These are phyloP conservation scores for Panicum miliaceum DNA, from an alignment of 176 grass and related monocot species.

Conservation along the genomic window DNA sequence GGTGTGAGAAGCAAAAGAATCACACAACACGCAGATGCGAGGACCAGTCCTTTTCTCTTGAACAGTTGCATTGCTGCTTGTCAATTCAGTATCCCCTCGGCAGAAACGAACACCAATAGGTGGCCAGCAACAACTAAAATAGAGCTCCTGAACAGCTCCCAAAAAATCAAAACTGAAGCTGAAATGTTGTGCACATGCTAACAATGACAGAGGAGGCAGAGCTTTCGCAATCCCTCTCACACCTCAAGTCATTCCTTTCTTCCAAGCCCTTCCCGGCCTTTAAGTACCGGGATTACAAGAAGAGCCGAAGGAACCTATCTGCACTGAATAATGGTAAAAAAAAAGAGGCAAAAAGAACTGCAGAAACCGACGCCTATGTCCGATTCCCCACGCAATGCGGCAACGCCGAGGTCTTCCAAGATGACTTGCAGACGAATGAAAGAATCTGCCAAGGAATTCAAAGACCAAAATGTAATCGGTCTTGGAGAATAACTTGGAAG, in stretches of 20 bases:
- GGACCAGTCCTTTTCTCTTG: slow-evolving; percentile 37
- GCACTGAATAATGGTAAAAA: slow-evolving; percentile 39
- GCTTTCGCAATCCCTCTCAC: slow-evolving; percentile 33
- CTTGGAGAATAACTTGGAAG: slow-evolving; percentile 45
- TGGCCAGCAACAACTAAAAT: slow-evolving; percentile 1
- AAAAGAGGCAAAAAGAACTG: slow-evolving; percentile 28
- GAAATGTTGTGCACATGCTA: not conserved
- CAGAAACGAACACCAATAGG: slow-evolving; percentile 22
- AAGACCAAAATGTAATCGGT: slow-evolving; percentile 28
- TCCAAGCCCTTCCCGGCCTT: slow-evolving; percentile 46
- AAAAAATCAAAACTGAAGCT: not conserved
- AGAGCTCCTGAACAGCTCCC: not conserved
- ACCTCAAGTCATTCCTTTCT: slow-evolving; percentile 66
- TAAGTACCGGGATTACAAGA: slow-evolving; percentile 43
- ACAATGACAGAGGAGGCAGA: slow-evolving; percentile 32
- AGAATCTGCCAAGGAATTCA: slow-evolving; percentile 57
- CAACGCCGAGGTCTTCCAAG: not conserved
- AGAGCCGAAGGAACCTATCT: slow-evolving; percentile 33
- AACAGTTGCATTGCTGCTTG: slow-evolving; percentile 51
- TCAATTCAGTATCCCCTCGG: not conserved
- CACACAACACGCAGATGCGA: slow-evolving; percentile 36
- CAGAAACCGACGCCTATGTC: slow-evolving; percentile 19
- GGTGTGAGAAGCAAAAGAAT: slow-evolving; percentile 35
- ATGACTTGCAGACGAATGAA: slow-evolving; percentile 60
- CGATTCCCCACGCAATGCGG: slow-evolving; percentile 28